These are phyloP conservation scores for Gynostemma pentaphyllum DNA, from an alignment of 306 rosid genomes.

Conservation along the genomic window DNA sequence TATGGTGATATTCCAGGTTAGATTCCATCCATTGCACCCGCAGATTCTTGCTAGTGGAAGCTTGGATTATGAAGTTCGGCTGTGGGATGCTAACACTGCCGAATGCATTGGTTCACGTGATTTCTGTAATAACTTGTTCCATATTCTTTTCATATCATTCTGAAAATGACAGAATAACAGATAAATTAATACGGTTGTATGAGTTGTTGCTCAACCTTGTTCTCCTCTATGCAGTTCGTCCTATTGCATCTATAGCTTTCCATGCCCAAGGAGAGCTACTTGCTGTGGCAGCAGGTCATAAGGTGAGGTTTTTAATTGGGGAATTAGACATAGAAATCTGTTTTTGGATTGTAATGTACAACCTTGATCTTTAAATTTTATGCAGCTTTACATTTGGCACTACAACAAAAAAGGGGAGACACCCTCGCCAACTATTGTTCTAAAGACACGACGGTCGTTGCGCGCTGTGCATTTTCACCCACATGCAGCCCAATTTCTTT, in stretches of 20 bases:
- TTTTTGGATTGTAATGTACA: constrained; percentile 3
- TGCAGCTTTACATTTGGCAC: constrained; percentile 88
- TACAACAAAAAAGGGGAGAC: constrained; percentile 67
- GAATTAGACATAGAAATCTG: constrained; percentile 3
- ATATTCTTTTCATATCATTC: neutral
- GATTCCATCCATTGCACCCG: constrained; percentile 86
- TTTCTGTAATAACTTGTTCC: constrained; percentile 46
- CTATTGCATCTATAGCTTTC: constrained; percentile 94
- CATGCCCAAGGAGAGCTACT: constrained; percentile 92
- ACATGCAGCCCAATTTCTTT: constrained; percentile 77
- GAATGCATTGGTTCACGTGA: constrained; percentile 81
- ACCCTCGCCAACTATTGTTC: constrained; percentile 68
- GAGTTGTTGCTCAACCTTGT: constrained; percentile 10
- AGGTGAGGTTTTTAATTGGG: constrained; percentile 36
- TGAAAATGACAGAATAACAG: neutral
- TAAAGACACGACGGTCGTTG: constrained; percentile 81
- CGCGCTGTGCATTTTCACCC: constrained; percentile 99
- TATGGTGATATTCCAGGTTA: constrained; percentile 54
- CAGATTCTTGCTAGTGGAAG: constrained; percentile 98
- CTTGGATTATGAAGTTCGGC: constrained; percentile 93
- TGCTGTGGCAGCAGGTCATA: constrained; percentile 97
- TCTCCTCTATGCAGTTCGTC: constrained; percentile 51
- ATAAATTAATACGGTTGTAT: neutral
- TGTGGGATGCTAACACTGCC: constrained; percentile 87
- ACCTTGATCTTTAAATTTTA: constrained; percentile 12